These are phyloP conservation scores for Trichoderma lentiforme DNA, from an alignment of 2,329 filamentous ascomycete genomes.

Conservation along the genomic window DNA sequence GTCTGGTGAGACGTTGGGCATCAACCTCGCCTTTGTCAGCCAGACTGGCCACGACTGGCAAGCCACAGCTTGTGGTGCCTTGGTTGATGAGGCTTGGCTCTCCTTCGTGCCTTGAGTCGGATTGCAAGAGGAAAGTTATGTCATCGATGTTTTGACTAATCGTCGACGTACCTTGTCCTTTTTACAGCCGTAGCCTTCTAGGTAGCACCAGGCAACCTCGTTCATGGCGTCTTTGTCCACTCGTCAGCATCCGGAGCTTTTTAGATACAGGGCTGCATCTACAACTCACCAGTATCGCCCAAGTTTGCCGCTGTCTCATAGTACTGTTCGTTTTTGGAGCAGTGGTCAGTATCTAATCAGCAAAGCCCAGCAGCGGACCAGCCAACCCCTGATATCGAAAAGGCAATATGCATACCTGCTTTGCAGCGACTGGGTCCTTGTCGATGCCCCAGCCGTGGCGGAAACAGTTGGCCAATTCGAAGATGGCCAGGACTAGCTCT, in stretches of 20 bases:
- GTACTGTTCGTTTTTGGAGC: slow-evolving; percentile 55
- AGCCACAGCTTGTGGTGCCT: slow-evolving; percentile 18
- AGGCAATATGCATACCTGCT: slow-evolving; percentile 56
- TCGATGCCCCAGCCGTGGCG: slow-evolving; percentile 90
- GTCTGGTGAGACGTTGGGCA: slow-evolving; percentile 24
- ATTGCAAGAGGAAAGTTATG: not conserved
- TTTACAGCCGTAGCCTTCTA: slow-evolving; percentile 93
- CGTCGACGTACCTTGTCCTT: slow-evolving; percentile 86
- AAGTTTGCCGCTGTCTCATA: slow-evolving; percentile 97
- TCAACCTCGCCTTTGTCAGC: slow-evolving; percentile 16
- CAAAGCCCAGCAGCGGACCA: not conserved
- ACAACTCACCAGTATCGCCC: slow-evolving; percentile 70
- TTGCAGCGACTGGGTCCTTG: slow-evolving; percentile 81
- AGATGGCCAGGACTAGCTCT: slow-evolving; percentile 93
- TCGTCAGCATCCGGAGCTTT: not conserved
- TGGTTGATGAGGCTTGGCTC: slow-evolving; percentile 7
- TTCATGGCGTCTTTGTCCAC: slow-evolving; percentile 82
- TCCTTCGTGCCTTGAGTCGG: not conserved
- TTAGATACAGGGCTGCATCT: slow-evolving; percentile 2
- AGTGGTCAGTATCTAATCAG: slow-evolving; percentile 9
- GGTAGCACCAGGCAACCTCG: slow-evolving; percentile 91
- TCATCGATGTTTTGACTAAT: not conserved
- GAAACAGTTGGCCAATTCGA: slow-evolving; percentile 90
- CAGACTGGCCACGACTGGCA: not conserved
- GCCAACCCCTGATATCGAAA: not conserved